phyloP scores from a whole-genome alignment of 768 basidiomycete genomes.

The Macrolepiota albuminosa region DNA sequence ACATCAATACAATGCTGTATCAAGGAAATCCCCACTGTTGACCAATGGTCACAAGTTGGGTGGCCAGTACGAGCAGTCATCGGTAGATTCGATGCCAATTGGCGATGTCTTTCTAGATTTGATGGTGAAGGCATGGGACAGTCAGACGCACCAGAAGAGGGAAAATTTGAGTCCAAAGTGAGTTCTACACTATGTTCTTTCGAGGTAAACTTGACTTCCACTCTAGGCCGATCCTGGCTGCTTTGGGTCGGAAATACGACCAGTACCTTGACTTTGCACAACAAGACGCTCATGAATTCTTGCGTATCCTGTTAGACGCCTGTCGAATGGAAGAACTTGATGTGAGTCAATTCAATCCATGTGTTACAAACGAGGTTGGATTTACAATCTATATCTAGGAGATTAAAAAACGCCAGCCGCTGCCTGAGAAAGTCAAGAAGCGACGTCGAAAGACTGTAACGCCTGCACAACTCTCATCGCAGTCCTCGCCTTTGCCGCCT shows the following conservation, averaged over 20 bases:
- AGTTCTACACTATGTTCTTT: constrained; percentile 19
- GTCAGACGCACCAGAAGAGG: constrained; percentile 46
- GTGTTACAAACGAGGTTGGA: not conserved
- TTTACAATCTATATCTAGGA: constrained; percentile 38
- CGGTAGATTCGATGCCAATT: constrained; percentile 61
- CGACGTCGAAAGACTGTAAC: constrained; percentile 35
- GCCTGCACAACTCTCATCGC: constrained; percentile 13
- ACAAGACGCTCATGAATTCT: constrained; percentile 93
- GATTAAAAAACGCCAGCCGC: constrained; percentile 70
- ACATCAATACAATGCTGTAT: constrained; percentile 32
- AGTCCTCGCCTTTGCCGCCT: constrained; percentile 9
- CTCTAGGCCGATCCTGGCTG: constrained; percentile 53
- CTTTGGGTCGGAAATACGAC: constrained; percentile 81
- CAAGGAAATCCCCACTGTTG: constrained; percentile 59
- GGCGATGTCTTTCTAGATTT: constrained; percentile 63
- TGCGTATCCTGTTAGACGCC: constrained; percentile 84
- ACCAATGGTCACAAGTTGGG: constrained; percentile 61
- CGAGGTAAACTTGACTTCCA: not conserved
- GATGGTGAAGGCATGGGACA: constrained; percentile 59
- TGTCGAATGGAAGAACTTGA: constrained; percentile 96
- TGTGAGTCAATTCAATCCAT: constrained; percentile 34
- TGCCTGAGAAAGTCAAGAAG: constrained; percentile 29
- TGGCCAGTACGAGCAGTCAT: constrained; percentile 45
- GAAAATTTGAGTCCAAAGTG: constrained; percentile 66
- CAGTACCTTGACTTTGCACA: constrained; percentile 95